Evolutionary conservation across 1,284 basidiomycete species (phyloP), one percentile per base, ranked within the genome.

Genomic region (Cutaneotrichosporon dermatis): DNA sequence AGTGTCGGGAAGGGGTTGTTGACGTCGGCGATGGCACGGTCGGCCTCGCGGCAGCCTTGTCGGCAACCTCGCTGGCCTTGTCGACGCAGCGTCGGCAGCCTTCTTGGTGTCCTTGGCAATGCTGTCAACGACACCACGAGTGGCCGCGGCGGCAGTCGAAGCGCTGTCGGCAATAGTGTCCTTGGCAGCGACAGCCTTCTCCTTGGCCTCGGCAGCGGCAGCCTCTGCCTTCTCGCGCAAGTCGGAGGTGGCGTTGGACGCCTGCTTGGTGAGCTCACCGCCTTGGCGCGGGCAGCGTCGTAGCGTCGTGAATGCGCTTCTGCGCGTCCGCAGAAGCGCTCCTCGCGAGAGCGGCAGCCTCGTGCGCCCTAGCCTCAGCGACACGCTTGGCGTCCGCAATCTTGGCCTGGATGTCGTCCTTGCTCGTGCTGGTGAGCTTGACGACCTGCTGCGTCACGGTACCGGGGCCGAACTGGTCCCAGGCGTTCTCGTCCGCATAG

Each of bases 401-500:
- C 57, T 67, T 70, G 48, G 58, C 59, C 62, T 71, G 69, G 51
- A 66, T 52, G 34, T 63, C 57, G 39, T 66, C 58, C 46, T 86
- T 84, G 54, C 82, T 79, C n/a, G 72, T 68, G 55, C 73, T 71
- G 55, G 65, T 69, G n/a, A 66, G 63, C 34, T 59, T 60, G 4
- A 86, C 68, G 15, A 85, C 82, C 62, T 86, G 83, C 63, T 83
- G 78, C 25, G 84, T 69, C 25, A 88, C 85, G 51, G 88, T 78
- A 4, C 82, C 84, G 25, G 66, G 54, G 12, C 73, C 77, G 57
- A 77, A 66, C 12, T 67, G 64, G 66, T 92, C 88, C 88, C 88
- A 90, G 33, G 86, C 82, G 67, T 87, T 80, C 49, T 85, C 82
- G 74, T 94, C 90, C 6, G 88, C 88, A 71, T 86, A 89, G 62